Percentiles rank a stretch among this genome's conserved stretches.
Evolutionary conservation across 345 rosid genomes (phyloP).

Genomic region (Eucalyptus polyanthemos): DNA sequence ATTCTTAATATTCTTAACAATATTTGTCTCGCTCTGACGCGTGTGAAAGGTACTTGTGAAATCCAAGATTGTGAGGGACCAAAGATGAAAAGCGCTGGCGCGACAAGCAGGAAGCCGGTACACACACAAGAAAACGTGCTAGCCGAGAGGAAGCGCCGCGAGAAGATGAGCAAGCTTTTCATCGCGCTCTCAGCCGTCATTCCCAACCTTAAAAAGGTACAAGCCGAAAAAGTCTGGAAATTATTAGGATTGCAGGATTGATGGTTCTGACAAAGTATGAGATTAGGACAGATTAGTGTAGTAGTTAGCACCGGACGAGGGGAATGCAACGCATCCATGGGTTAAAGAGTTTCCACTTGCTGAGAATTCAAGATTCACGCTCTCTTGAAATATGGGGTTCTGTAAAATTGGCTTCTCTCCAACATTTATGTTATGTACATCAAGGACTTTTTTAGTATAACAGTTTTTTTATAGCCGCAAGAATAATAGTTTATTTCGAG

Average conservation of each 20-base stretch:
- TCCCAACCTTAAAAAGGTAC: slow-evolving; percentile 73
- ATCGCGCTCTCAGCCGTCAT: slow-evolving; percentile 59
- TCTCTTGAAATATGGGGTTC: neutral
- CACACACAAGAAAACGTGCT: slow-evolving; percentile 62
- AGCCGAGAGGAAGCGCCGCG: slow-evolving; percentile 78
- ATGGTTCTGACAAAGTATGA: neutral
- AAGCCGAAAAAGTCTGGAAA: neutral
- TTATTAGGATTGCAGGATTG: neutral
- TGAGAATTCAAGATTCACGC: neutral
- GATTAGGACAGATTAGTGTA: neutral
- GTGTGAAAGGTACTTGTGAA: neutral
- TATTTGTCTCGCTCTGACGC: neutral
- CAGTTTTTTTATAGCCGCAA: too few species aligned
- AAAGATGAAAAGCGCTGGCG: neutral
- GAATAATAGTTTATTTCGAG: too few species aligned
- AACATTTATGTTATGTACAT: neutral
- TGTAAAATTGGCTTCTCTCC: neutral
- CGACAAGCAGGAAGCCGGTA: slow-evolving; percentile 14
- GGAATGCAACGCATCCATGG: neutral
- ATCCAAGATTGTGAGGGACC: neutral
- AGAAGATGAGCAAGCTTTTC: slow-evolving; percentile 54
- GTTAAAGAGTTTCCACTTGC: neutral
- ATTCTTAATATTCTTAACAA: neutral
- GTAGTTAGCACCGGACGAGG: neutral
- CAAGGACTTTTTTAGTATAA: too few species aligned